Base-by-base conservation (phyloP, 2,329 filamentous ascomycete genomes). In the Alternaria postmessia region DNA sequence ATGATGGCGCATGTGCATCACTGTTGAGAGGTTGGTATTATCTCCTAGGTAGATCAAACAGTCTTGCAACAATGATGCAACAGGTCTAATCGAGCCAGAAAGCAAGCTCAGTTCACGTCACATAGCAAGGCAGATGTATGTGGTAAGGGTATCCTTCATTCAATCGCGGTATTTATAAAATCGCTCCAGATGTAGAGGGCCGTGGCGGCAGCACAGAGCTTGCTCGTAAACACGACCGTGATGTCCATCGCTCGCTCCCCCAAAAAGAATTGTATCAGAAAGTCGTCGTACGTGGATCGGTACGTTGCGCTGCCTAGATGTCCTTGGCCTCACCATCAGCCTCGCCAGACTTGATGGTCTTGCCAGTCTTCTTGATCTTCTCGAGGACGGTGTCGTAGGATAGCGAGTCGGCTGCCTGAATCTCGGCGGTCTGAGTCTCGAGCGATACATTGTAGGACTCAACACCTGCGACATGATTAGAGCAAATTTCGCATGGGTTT, bases 311-410 rank as follows among this genome's bases (percentile, higher is more conserved):
- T 22, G 16, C 41, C 52, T 72, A 78, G 41, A 78, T 67, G 14
- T 75, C 73, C 69, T 57, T 66, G 24, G 67, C 56, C 41, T 68
- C 57, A 47, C 91, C 91, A 75, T 94, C 90, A 24, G 86, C 89
- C 83, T 88, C 87, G 69, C 86, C 91, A 28, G 85, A 88, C 81
- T 91, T 96, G 77, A 97, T 89, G 75, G 90, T 91, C 88, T 97
- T 97, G 75, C 94, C 94, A 12, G 94, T 97, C 88, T 97, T 97
- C 86, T 91, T 89, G 80, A 97, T 97, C 79, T 92, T 96, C 77
- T 87, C 85, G 62, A 96, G 88, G 60, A 97, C 92, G 49, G 88
- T 92, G 67, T 92, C 88, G 83, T 94, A 97, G 59, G 87, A 84
- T 64, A 96, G 85, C 56, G 81, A 83, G 4, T 88, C 84, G 67